A percentile compares a stretch with the other conserved stretches of the same genome.
Conservation (phyloP, 768 basidiomycete genomes). For the Leccinum aurantiacum region DNA sequence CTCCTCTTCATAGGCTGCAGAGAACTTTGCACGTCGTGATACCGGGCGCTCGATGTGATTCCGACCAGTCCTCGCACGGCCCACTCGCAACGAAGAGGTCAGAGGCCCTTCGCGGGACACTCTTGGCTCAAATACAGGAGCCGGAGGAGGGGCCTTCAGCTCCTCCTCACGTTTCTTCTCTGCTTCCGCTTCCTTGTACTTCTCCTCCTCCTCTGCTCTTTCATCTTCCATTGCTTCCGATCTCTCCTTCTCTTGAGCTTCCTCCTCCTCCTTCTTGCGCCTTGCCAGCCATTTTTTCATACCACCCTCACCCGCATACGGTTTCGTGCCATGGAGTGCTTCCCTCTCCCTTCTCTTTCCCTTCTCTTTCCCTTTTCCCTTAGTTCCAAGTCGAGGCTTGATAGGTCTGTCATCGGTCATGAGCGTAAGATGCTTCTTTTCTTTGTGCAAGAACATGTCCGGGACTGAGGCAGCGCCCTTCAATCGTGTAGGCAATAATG, state of each 20-base stretch:
- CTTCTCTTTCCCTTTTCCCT: slow-evolving; percentile 36
- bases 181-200: slow-evolving; percentile 20
- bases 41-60: slow-evolving; percentile 61
- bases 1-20: slow-evolving; percentile 60
- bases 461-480: slow-evolving; percentile 46
- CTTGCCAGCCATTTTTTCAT: slow-evolving; percentile 75
- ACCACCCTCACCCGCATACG: slow-evolving; percentile 76
- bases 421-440: slow-evolving; percentile 42
- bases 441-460: slow-evolving; percentile 62
- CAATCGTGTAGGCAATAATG: slow-evolving; percentile 63
- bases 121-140: slow-evolving; percentile 23
- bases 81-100: slow-evolving; percentile 62
- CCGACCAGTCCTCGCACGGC: slow-evolving; percentile 55
- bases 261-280: slow-evolving; percentile 56
- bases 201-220: slow-evolving; percentile 30
- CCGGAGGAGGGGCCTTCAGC: slow-evolving; percentile 15
- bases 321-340: slow-evolving; percentile 59
- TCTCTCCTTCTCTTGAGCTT: slow-evolving; percentile 39
- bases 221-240: slow-evolving; percentile 37
- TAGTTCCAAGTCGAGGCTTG: slow-evolving; percentile 49
- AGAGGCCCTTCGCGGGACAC: slow-evolving; percentile 19
- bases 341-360: slow-evolving; percentile 37
- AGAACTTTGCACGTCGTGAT: slow-evolving; percentile 55
- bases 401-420: slow-evolving; percentile 61
- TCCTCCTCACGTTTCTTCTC: slow-evolving; percentile 20